A percentile compares a stretch with the other conserved stretches of the same genome.
Conservation (phyloP, 306 rosid genomes). For the Senna tora region DNA sequence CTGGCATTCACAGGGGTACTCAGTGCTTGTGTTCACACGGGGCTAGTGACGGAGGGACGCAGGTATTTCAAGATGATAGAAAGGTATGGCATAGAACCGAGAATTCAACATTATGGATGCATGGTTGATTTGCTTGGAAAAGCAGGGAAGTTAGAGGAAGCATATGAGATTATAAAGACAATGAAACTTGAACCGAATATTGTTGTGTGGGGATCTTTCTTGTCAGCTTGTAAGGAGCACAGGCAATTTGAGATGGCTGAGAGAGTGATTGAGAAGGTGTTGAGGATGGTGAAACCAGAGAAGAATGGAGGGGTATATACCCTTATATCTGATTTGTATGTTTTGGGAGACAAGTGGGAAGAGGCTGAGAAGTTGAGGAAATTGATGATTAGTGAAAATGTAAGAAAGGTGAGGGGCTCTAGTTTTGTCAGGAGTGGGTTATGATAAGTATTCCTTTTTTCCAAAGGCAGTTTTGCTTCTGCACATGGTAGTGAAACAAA, state of each 20-base stretch:
- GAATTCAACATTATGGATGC: conserved; percentile 66
- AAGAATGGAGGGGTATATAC: conserved; percentile 53
- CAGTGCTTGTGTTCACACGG: conserved; percentile 59
- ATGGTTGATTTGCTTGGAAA: conserved; percentile 65
- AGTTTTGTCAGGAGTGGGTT: conserved; percentile 37
- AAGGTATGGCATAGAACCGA: conserved; percentile 50
- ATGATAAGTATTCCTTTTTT: too few relatives aligned
- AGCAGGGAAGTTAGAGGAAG: conserved; percentile 65
- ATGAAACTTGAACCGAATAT: conserved; percentile 59
- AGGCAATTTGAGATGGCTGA: conserved; percentile 61
- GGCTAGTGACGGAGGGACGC: conserved; percentile 54
- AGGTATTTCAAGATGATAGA: conserved; percentile 63
- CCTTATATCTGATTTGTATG: conserved; percentile 60
- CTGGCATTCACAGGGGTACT: conserved; percentile 69
- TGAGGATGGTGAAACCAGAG: conserved; percentile 50
- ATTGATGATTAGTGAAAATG: conserved; percentile 44
- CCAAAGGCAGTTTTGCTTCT: too few relatives aligned
- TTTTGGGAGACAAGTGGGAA: conserved; percentile 60
- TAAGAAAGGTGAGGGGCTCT: conserved; percentile 51
- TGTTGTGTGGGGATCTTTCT: conserved; percentile 54
- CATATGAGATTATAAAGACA: conserved; percentile 49
- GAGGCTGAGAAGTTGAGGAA: conserved; percentile 61
- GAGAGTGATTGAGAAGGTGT: conserved; percentile 52
- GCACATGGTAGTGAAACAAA: too few relatives aligned
- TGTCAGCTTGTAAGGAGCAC: conserved; percentile 66